Conservation (phyloP, 768 basidiomycete genomes). For the Leccinum boreale region DNA sequence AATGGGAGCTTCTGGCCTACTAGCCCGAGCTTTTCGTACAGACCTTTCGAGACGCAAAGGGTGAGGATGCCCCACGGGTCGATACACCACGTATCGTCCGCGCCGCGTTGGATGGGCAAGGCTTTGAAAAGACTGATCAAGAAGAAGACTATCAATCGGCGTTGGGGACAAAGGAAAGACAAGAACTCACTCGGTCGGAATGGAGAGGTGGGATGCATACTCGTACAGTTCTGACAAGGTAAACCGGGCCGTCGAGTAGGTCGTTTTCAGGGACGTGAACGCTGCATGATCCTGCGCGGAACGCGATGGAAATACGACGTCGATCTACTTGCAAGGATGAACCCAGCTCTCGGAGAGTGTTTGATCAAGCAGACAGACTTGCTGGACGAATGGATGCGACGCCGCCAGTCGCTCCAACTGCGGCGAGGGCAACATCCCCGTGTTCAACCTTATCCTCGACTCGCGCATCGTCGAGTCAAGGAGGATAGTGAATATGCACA, state of each 20-base stretch:
- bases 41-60: conserved; percentile 50
- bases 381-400: conserved; percentile 52
- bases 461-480: conserved; percentile 5
- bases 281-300: conserved; percentile 33
- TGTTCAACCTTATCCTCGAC: conserved; percentile 18
- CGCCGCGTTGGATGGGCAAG: conserved; percentile 27
- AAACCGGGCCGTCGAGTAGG: conserved; percentile 44
- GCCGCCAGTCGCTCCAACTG: conserved; percentile 35
- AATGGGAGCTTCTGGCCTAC: conserved; percentile 55
- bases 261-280: conserved; percentile 40
- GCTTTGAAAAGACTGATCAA: conserved; percentile 37
- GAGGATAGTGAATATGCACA: not conserved
- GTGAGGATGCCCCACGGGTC: conserved; percentile 61
- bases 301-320: conserved; percentile 55
- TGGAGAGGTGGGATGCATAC: conserved; percentile 28
- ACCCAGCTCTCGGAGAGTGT: not conserved
- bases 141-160: not conserved
- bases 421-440: conserved; percentile 21
- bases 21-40: conserved; percentile 61
- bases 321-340: conserved; percentile 44
- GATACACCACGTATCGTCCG: conserved; percentile 67
- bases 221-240: conserved; percentile 44
- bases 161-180: not conserved
- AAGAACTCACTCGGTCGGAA: conserved; percentile 13
- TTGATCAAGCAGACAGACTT: conserved; percentile 35